Conservation (phyloP, 2,329 filamentous ascomycete species). For the Pseudogymnoascus sp. region DNA sequence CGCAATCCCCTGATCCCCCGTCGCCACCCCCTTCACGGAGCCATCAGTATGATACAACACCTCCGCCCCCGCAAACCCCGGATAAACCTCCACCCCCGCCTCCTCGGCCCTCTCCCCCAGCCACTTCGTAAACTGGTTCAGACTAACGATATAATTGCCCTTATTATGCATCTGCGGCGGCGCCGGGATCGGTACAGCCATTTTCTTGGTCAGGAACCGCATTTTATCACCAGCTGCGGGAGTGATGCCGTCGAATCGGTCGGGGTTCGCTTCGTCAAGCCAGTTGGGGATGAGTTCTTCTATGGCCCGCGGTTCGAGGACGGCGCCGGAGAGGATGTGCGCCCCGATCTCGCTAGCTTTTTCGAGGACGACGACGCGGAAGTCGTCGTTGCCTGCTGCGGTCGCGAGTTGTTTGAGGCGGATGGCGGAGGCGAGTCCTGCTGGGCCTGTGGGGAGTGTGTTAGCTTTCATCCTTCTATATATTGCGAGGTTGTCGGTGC, state of each 20-base stretch:
- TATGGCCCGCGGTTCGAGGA: conserved; percentile 81
- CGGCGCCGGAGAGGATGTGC: conserved; percentile 91
- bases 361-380: conserved; percentile 83
- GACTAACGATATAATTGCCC: conserved; percentile 92
- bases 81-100: conserved; percentile 88
- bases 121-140: conserved; percentile 95
- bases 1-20: conserved; percentile 83
- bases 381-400: conserved; percentile 90
- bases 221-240: conserved; percentile 78
- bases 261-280: conserved; percentile 80
- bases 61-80: conserved; percentile 90
- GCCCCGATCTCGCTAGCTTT: conserved; percentile 93
- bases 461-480: neutral
- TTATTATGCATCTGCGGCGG: conserved; percentile 98
- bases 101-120: conserved; percentile 94
- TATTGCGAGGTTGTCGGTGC: neutral
- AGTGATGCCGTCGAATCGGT: conserved; percentile 79
- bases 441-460: conserved; percentile 51
- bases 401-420: conserved; percentile 92
- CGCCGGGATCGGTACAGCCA: conserved; percentile 69
- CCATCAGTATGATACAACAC: conserved; percentile 80
- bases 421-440: conserved; percentile 87
- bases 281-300: conserved; percentile 90
- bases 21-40: conserved; percentile 86
- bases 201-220: conserved; percentile 82